Conservation (phyloP, 2,329 filamentous ascomycete genomes). For the Penicillium sclerotiorum region DNA sequence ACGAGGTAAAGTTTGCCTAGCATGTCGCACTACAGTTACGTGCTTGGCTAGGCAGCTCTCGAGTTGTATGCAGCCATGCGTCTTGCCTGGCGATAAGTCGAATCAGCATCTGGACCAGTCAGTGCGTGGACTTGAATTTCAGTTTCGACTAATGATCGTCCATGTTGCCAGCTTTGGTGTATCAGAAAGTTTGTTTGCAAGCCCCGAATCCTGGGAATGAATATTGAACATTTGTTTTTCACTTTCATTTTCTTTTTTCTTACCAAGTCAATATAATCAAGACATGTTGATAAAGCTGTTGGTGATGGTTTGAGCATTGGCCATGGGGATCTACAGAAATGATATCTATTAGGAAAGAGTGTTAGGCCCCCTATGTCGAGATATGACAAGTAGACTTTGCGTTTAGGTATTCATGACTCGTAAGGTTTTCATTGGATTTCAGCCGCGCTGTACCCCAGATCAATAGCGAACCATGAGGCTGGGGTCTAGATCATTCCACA, state of each 20-base stretch:
- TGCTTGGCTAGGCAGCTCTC: not conserved
- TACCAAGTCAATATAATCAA: no score
- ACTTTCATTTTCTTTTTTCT: no score
- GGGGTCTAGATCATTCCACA: not conserved
- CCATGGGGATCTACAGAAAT: not conserved
- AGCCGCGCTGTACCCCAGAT: constrained; percentile 12
- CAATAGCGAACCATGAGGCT: not conserved
- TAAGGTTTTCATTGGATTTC: constrained; percentile 1
- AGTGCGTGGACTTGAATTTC: not conserved
- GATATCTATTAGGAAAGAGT: no score
- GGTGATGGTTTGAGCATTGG: not conserved
- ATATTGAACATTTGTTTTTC: not conserved
- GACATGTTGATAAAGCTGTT: no score
- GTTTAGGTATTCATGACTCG: constrained; percentile 8
- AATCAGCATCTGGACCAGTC: not conserved
- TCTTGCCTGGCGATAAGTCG: not conserved
- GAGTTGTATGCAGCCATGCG: not conserved
- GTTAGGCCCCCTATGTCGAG: not conserved
- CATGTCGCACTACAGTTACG: constrained; percentile 1
- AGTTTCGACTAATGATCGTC: constrained; percentile 2
- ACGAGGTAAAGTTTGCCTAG: not conserved
- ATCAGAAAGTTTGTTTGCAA: not conserved
- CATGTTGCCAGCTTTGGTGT: not conserved
- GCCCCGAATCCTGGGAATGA: not conserved
- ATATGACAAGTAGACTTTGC: no score